Evolutionary conservation across 352 stramenopile genomes (phyloP).

Genomic region (Phytophthora hibernalis): DNA sequence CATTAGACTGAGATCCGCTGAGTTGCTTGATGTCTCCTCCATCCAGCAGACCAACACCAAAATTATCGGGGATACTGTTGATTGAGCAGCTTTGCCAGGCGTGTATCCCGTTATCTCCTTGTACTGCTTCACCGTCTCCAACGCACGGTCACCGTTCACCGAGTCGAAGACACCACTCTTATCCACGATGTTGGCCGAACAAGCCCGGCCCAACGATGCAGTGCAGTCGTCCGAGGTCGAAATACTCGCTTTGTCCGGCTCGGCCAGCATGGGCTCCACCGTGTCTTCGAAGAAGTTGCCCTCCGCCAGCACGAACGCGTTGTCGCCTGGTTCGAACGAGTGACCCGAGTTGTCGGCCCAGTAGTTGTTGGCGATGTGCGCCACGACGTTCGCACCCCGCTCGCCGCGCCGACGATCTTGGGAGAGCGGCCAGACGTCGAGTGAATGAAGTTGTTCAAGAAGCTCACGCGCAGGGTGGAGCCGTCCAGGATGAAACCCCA

Average conservation of each 20-base stretch:
- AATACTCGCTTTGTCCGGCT: constrained; percentile 9
- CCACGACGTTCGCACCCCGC: constrained; percentile 32
- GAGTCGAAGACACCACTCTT: constrained; percentile 25
- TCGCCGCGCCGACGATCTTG: constrained; percentile 32
- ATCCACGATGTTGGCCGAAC: constrained; percentile 12
- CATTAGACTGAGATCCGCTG: too few relatives aligned
- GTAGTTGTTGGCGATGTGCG: constrained; percentile 53
- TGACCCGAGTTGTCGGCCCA: constrained; percentile 51
- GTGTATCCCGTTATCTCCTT: constrained; percentile 24
- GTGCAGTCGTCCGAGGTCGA: constrained; percentile 20
- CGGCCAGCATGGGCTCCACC: constrained; percentile 13
- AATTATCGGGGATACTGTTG: constrained; percentile 21
- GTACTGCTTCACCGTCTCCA: constrained; percentile 28
- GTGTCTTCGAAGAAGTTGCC: constrained; percentile 45
- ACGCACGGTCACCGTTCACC: constrained; percentile 11
- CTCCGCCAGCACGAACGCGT: constrained; percentile 20
- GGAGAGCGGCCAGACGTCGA: constrained; percentile 42
- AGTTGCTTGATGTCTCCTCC: too few relatives aligned
- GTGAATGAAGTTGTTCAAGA: constrained; percentile 51
- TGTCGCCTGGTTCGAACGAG: constrained; percentile 33
- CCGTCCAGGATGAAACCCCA: constrained; percentile 45
- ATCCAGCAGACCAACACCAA: constrained; percentile 36
- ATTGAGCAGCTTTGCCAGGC: constrained; percentile 11
- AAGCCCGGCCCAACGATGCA: constrained; percentile 15
- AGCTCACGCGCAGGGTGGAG: constrained; percentile 26